phyloP scores from a whole-genome alignment of 768 basidiomycete genomes.

The Lentinula raphanica region DNA sequence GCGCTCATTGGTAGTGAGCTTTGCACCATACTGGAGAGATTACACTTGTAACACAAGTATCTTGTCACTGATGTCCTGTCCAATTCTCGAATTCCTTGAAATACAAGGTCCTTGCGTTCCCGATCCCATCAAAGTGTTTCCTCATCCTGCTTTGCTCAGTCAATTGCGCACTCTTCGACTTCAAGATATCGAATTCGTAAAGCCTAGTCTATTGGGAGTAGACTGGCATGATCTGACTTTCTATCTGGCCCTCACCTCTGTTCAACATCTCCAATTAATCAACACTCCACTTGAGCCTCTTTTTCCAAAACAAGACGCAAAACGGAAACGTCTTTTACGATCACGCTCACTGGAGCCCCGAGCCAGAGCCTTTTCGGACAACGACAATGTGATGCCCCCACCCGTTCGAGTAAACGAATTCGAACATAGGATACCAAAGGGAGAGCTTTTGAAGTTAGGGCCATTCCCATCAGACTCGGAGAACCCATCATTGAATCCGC shows the following conservation, averaged over 20 bases:
- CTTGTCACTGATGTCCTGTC: constrained; percentile 2
- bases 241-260: not conserved
- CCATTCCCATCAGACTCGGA: not conserved
- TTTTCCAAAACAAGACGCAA: not conserved
- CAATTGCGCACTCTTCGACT: constrained; percentile 6
- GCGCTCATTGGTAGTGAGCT: constrained; percentile 1
- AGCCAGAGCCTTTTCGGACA: not conserved
- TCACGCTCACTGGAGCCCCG: constrained; percentile 1
- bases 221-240: not conserved
- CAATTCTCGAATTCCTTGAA: constrained; percentile 1
- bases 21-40: not conserved
- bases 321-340: not conserved
- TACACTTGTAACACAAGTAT: not conserved
- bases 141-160: not conserved
- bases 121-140: not conserved
- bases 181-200: not conserved
- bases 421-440: not conserved
- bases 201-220: not conserved
- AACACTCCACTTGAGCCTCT: not conserved
- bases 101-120: not conserved
- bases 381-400: not conserved
- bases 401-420: not conserved
- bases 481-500: not conserved
- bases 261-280: constrained; percentile 7
- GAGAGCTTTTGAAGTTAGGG: not conserved